phyloP scores from a whole-genome alignment of 805 yeast species.

The Jamesozyma piceae region DNA sequence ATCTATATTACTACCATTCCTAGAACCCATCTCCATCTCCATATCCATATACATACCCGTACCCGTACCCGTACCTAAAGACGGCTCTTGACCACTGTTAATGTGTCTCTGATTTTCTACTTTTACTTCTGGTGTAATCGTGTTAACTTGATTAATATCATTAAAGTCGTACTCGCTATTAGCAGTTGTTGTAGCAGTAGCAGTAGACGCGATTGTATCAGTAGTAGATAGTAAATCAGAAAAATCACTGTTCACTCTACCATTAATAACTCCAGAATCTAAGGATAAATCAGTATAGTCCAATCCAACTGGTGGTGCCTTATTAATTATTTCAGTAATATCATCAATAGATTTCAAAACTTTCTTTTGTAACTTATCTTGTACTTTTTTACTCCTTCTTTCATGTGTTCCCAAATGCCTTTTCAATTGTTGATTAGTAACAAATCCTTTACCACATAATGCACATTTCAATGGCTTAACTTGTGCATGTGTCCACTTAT shows the following conservation, averaged over 20 bases:
- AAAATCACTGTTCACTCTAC: not conserved
- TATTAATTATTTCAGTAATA: not conserved
- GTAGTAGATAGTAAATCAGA: not conserved
- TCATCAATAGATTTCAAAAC: not conserved
- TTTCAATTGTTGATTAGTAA: constrained; percentile 47
- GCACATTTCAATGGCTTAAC: constrained; percentile 49
- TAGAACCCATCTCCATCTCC: not conserved
- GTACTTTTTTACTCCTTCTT: constrained; percentile 16
- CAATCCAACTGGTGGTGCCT: no score
- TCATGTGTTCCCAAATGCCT: constrained; percentile 55
- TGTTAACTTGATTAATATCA: not conserved
- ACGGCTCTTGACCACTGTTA: not conserved
- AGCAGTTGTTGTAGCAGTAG: not conserved
- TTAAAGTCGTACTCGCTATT: not conserved
- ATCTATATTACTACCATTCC: not conserved
- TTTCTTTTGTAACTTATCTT: constrained; percentile 1
- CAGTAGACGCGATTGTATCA: not conserved
- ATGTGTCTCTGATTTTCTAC: not conserved
- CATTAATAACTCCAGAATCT: not conserved
- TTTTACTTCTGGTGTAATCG: not conserved
- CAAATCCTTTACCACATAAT: constrained; percentile 52
- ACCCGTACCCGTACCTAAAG: not conserved
- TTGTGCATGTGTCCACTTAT: constrained; percentile 54
- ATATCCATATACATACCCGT: not conserved
- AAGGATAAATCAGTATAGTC: no score